A percentile compares a stretch with the other conserved stretches of the same genome.
phyloP scores from a whole-genome alignment of 2,329 filamentous ascomycete genomes.

The Fusarium falciforme region DNA sequence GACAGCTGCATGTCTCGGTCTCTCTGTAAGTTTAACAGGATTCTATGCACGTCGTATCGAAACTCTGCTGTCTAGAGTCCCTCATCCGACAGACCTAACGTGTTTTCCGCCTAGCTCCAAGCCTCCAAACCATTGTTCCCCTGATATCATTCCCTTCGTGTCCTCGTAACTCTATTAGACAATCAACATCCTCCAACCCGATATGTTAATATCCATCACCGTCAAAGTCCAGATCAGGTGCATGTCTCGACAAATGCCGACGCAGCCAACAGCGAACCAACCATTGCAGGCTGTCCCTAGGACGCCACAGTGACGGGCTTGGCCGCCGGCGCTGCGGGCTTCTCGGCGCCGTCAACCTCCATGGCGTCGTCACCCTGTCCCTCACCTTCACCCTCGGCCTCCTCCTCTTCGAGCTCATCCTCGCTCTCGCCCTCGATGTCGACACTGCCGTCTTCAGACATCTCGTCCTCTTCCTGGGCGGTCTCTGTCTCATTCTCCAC shows the following conservation, averaged over 20 bases:
- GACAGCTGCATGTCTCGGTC: slow-evolving; percentile 26
- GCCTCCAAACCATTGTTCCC: slow-evolving; percentile 29
- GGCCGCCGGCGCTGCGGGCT: slow-evolving; percentile 46
- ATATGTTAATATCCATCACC: slow-evolving; percentile 32
- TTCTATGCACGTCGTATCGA: not conserved
- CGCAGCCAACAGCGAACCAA: slow-evolving; percentile 22
- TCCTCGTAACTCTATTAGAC: slow-evolving; percentile 47
- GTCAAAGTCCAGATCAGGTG: slow-evolving; percentile 28
- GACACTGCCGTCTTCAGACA: slow-evolving; percentile 80
- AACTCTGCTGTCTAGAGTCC: not conserved
- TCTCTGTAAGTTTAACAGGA: not conserved
- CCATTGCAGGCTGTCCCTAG: slow-evolving; percentile 28
- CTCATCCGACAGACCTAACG: slow-evolving; percentile 20
- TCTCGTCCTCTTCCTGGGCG: slow-evolving; percentile 72
- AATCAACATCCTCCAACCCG: slow-evolving; percentile 32
- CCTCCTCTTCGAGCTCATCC: slow-evolving; percentile 76
- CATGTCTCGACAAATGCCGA: slow-evolving; percentile 28
- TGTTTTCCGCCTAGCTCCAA: slow-evolving; percentile 20
- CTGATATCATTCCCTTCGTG: slow-evolving; percentile 46
- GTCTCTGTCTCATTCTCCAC: slow-evolving; percentile 64
- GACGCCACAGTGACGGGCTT: slow-evolving; percentile 53
- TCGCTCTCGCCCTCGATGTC: slow-evolving; percentile 83
- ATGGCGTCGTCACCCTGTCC: slow-evolving; percentile 56
- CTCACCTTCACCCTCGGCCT: slow-evolving; percentile 48
- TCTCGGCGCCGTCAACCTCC: slow-evolving; percentile 60